Evolutionary conservation across 805 yeast species (phyloP), one percentile per base, ranked within the genome.

Genomic region (Blastobotrys robertii): DNA sequence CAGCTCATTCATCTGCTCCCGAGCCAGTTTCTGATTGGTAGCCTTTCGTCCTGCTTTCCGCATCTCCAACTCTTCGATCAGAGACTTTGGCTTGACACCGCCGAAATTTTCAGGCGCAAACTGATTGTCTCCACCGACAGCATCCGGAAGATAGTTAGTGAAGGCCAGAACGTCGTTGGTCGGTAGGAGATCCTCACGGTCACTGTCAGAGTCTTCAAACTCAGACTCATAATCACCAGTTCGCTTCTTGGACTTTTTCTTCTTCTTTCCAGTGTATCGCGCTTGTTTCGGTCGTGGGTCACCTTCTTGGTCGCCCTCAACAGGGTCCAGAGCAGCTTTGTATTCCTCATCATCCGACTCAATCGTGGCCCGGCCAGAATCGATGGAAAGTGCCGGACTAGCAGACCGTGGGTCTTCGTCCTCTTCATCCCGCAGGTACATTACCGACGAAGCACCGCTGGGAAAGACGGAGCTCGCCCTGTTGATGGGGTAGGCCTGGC

Each of bases 21-120:
- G 31, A 10, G 34, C 35, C 11, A 30, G 49, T 38, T 34, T 61
- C 28, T 46, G 25, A 6, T 19, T 19, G 6, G 25, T 19, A 2
- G 54, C 49, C 33, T 41, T 43, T 13, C 55, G 44, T 30, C 60
- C 65, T 15, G 56, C 55, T 43, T 62, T 62, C 25, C 67, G 58
- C 30, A 60, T 51, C 43, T 62, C 67, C 30, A 63, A 47, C 44
- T 63, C 67, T 45, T 62, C 67, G 29, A 63, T 58, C n/a, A 63
- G 49, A 9, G 66, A 59, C 12, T 57, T 56, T 1, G 60, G 54
- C 34, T 53, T 54, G 25, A 38, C 34, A 15, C 13, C 50, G 39
- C 16, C 38, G 12, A 30, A 30, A 11, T 38, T 13, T n/a, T 32
- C 15, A 4, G 42, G 16, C 9, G 38, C 19, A 10, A 12, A 14